Evolutionary conservation across 2,329 filamentous ascomycete genomes (phyloP).

Genomic region (Coniochaeta sp.): DNA sequence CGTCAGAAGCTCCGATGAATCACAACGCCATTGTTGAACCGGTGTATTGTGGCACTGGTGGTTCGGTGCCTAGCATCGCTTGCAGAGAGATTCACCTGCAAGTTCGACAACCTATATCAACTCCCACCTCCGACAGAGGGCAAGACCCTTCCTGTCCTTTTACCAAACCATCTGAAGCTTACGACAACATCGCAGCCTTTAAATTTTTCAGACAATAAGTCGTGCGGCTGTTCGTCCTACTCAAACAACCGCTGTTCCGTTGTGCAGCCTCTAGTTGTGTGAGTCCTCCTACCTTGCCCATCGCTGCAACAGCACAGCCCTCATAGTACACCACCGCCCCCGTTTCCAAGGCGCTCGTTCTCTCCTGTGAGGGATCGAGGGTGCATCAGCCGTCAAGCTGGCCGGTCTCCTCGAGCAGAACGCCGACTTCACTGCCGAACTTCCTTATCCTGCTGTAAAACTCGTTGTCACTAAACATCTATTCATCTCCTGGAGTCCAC

Average conservation of each 20-base stretch:
- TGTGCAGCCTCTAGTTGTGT: background rate
- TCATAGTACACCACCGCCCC: background rate
- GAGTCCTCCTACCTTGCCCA: background rate
- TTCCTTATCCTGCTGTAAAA: constrained; percentile 2
- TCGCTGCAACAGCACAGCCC: background rate
- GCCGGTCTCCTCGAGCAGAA: background rate
- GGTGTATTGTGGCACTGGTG: background rate
- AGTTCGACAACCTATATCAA: background rate
- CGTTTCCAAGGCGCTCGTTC: background rate
- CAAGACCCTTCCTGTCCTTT: background rate
- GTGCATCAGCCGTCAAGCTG: background rate
- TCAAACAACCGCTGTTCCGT: background rate
- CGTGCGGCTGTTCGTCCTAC: no score
- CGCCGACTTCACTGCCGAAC: background rate
- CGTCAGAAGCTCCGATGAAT: background rate
- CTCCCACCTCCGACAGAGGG: background rate
- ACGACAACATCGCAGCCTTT: background rate
- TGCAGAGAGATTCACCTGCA: background rate
- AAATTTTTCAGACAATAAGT: no score
- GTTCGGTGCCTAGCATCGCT: background rate
- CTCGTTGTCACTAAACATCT: constrained; percentile 6
- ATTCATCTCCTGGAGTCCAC: constrained; percentile 13
- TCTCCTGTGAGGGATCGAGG: background rate
- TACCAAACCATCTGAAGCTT: background rate
- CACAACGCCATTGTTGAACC: background rate